A percentile compares a stretch with the other conserved stretches of the same genome.
These are phyloP conservation scores for Cubamyces sp. DNA, from an alignment of 768 basidiomycete species.

Conservation along the genomic window DNA sequence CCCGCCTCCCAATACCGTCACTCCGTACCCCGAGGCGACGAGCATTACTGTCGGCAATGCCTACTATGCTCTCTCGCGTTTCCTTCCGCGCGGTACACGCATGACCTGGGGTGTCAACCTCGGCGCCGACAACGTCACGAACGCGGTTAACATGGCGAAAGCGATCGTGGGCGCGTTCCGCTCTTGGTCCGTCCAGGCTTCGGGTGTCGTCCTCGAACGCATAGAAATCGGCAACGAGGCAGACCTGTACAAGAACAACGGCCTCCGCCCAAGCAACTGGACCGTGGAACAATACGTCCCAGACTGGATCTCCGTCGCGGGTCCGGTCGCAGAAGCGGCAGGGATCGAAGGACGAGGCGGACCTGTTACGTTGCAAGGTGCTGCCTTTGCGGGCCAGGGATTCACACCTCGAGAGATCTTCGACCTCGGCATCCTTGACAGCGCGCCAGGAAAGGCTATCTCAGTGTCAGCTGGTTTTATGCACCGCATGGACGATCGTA, in stretches of 20 bases:
- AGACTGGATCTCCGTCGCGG: conserved; percentile 34
- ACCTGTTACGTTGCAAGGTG: conserved; percentile 31
- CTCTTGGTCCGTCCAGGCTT: conserved; percentile 25
- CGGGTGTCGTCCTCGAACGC: conserved; percentile 36
- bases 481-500: background rate
- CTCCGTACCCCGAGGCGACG: conserved; percentile 70
- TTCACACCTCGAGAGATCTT: conserved; percentile 70
- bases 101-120: conserved; percentile 73
- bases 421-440: conserved; percentile 51
- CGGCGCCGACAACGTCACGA: conserved; percentile 41
- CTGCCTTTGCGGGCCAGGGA: conserved; percentile 33
- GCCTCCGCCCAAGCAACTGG: conserved; percentile 32
- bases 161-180: conserved; percentile 37
- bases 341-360: conserved; percentile 24
- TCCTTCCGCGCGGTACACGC: conserved; percentile 57
- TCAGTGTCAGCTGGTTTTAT: conserved; percentile 47
- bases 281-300: conserved; percentile 36
- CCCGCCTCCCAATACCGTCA: conserved; percentile 48
- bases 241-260: conserved; percentile 39
- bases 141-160: conserved; percentile 38
- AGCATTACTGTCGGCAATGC: conserved; percentile 60
- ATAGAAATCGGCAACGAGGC: conserved; percentile 41
- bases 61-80: conserved; percentile 56
- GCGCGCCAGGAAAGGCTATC: conserved; percentile 52
- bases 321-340: conserved; percentile 29